Base-by-base conservation (phyloP, 768 basidiomycete genomes). In the Infundibulicybe gibba region DNA sequence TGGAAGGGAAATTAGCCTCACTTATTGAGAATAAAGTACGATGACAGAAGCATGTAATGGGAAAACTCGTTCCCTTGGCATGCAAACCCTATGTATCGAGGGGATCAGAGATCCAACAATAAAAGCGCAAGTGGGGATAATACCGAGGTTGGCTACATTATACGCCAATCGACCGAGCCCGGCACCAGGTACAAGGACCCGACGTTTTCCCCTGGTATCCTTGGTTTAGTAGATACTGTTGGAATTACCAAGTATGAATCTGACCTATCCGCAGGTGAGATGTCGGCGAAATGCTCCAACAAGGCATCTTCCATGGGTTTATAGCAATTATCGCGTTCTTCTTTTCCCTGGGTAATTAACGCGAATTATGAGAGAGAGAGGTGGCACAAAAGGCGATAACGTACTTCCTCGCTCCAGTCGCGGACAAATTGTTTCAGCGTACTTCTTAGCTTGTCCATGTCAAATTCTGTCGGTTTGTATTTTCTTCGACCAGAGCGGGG, bases 1-100 rank as follows among this genome's bases (percentile, higher is more conserved):
- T 6, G 15, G 38, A n/a, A 40, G 14, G 39, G 41, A 33, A 40
- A 32, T 17, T 13, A 14, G 43, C 41, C 39, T 9, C 55, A 92
- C 93, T 77, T 78, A 61, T 97, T 98, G 41, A 97, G 70, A 15
- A 97, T 82, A 61, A 87, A 89, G 59, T 85, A 86, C 3, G 94
- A 97, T 2, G 88, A 74, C 4, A 97, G 80, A 11, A 98, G 77
- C 93, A 94, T 95, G 64, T 91, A 92, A 54, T 94, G 88, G 30
- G 90, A 93, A 61, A 97, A 97, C 64, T 98, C 94, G 60, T 97
- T 97, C 16, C 89, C 94, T 64, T 95, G 94, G 53, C 88, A 92
- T 1, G 87, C 68, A 55, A 93, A 97, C 3, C 94, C 94, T 93
- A 51, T 44, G 39, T 21, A 48, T 46, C 8, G 38, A 33, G 14